Evolutionary conservation across 116 monocot species (phyloP), one percentile per base, ranked within the genome.

Genomic region (Posidonia oceanica): DNA sequence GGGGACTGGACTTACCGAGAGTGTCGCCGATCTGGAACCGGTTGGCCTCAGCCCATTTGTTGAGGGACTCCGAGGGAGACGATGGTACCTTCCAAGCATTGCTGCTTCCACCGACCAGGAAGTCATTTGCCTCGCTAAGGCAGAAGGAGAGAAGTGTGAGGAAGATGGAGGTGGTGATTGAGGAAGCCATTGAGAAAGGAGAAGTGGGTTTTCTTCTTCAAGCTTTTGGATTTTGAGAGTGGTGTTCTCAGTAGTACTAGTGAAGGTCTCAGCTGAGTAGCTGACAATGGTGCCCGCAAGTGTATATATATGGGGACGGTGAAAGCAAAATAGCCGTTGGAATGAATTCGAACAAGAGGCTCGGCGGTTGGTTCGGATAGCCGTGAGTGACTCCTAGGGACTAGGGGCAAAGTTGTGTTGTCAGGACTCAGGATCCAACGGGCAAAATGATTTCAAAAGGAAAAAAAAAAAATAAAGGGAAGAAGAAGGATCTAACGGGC

Each of bases 1-100:
- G 62, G 56, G 62, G 11, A 10, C 4, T 5, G 56, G 1, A 11
- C 4, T 54, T 79, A 93, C 93, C 89, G 59, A 94, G 94, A 22
- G 74, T 74, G 63, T 94, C 94, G 72, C 87, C 85, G 79, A 85
- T 69, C 75, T 80, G 84, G 73, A 88, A 88, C 5, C 88, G 79
- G 52, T 69, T 80, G 17, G 78, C 20, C 70, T 77, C 79, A 4
- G 88, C 84, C 88, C 88, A 88, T 59, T 52, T 67, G 73, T 84
- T 88, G 69, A 88, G 85, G 4, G 78, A 60, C 54, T 68, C 76
- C 2, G 74, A 61, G 14, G 80, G 3, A 1, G 83, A 75, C 11
- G 80, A 63, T 4, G 87, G 82, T 18, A 77, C 61, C 38, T 64
- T 74, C 88, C 88, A 88, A 7, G 78, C 71, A 23, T 62, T 59